Evolutionary conservation across 805 yeast genomes (phyloP), one percentile per base, ranked within the genome.

Genomic region (Pichia membranifaciens): DNA sequence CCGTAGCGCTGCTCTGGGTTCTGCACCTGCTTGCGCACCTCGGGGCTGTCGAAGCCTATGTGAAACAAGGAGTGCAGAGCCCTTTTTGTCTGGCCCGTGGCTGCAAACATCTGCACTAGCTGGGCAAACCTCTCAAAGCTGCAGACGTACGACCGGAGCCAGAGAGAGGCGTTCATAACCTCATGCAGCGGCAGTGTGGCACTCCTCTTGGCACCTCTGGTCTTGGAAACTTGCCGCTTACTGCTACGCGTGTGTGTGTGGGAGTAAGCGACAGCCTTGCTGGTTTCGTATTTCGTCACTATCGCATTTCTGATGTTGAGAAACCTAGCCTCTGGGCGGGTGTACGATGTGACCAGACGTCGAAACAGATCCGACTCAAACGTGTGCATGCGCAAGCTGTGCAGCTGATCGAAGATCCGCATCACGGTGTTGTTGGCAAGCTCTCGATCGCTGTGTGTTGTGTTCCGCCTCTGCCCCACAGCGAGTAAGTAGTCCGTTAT

Each of bases 371-470:
- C 16, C 9, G 47, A 37, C 17, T 51, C 56, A 8, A 49, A 41
- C 2, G 47, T 16, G 7, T 43, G 18, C 9, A 56, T 34, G 31
- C 40, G 38, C 18, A 51, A 45, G 15, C 45, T 47, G 47, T 52
- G 52, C 10, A 56, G 43, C 36, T 58, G 61, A 6, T 45, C 35
- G 35, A 52, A 59, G 2, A 56, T 41, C 17, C 28, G 29, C 38
- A 35, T 41, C n/a, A 46, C 22, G 3, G 32, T 22, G 42, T 46
- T 46, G 22, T 46, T 41, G 13, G 37, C 15, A 3, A 13, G 2
- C 10, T 46, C 49, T 13, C 15, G 13, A 25, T 17, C 25, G 6
- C 18, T 23, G 6, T 10, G 29, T 9, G 20, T 20, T 28, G n/a
- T 7, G 18, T 34, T 40, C 9, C 23, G 4, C 18, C 28, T 33